Percentiles rank a stretch among this genome's conserved stretches.
Conservation (phyloP, 1,284 basidiomycete species). For the Cerrena zonata region DNA sequence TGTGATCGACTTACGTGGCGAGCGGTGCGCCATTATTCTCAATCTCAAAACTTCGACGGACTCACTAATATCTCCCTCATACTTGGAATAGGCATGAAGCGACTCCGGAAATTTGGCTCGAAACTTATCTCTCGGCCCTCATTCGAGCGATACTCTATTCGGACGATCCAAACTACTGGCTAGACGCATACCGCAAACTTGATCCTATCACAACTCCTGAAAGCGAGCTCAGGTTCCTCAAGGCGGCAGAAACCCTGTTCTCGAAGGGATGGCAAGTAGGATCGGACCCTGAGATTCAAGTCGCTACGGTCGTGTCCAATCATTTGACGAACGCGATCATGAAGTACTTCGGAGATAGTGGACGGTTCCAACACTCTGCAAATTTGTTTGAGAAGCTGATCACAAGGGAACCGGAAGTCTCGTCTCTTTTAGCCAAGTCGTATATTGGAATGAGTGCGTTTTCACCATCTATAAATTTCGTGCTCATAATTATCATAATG, state of each 20-base stretch:
- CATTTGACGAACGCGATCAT: slow-evolving; percentile 91
- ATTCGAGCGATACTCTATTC: slow-evolving; percentile 91
- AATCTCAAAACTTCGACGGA: too few relatives aligned
- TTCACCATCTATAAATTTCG: not conserved
- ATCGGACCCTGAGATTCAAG: slow-evolving; percentile 96
- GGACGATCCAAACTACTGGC: slow-evolving; percentile 86
- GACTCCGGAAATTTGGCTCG: slow-evolving; percentile 91
- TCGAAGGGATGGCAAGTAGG: slow-evolving; percentile 97
- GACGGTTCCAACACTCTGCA: slow-evolving; percentile 81
- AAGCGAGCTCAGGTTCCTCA: slow-evolving; percentile 84
- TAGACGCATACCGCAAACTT: slow-evolving; percentile 92
- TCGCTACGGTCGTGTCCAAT: slow-evolving; percentile 95
- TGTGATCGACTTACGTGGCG: slow-evolving; percentile 89
- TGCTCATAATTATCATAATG: not conserved
- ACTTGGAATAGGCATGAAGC: slow-evolving; percentile 72
- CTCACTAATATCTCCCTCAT: slow-evolving; percentile 3
- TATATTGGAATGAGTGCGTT: slow-evolving; percentile 96
- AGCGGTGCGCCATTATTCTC: slow-evolving; percentile 56
- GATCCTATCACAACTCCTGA: slow-evolving; percentile 91
- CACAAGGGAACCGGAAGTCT: slow-evolving; percentile 83
- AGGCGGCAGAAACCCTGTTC: slow-evolving; percentile 87
- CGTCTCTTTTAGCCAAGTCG: slow-evolving; percentile 80
- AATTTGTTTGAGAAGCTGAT: slow-evolving; percentile 92
- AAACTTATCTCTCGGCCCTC: slow-evolving; percentile 91
- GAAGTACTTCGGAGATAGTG: slow-evolving; percentile 95